A percentile compares a stretch with the other conserved stretches of the same genome.
These are phyloP conservation scores for Zoysia japonica DNA, from an alignment of 176 grass and related monocot species.

Conservation along the genomic window DNA sequence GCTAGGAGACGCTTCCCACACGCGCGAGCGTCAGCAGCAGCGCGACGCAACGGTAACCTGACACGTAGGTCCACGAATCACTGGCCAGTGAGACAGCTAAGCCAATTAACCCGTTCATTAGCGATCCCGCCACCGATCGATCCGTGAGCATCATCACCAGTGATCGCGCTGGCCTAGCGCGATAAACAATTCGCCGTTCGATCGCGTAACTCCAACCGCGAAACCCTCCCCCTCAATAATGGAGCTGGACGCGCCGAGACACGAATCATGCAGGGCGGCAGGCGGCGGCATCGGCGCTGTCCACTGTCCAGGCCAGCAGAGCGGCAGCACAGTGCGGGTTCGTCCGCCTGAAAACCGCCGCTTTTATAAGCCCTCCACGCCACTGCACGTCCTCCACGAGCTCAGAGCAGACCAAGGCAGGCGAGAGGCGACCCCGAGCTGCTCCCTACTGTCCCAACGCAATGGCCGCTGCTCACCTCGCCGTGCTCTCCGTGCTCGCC, in stretches of 20 bases:
- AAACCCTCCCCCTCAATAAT: slow-evolving; percentile 34
- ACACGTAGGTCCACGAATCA: background rate
- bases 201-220: slow-evolving; percentile 13
- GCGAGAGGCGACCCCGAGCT: slow-evolving; percentile 25
- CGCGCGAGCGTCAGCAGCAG: background rate
- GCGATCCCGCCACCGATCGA: background rate
- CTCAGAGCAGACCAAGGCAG: slow-evolving; percentile 14
- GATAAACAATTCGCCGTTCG: background rate
- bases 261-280: slow-evolving; percentile 30
- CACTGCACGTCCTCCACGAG: background rate
- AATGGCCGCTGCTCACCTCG: slow-evolving; percentile 55
- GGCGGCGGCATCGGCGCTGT: slow-evolving; percentile 29
- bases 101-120: background rate
- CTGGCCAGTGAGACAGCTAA: background rate
- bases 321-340: background rate
- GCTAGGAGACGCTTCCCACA: background rate
- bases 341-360: background rate
- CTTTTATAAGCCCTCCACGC: slow-evolving; percentile 44
- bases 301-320: background rate
- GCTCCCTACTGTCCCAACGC: background rate
- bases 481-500: slow-evolving; percentile 45
- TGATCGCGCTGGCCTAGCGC: background rate
- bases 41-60: background rate
- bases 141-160: background rate
- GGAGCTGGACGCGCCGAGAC: background rate